Percentiles rank a stretch among this genome's conserved stretches.
These are phyloP conservation scores for Colletotrichum simmondsii DNA, from an alignment of 2,329 filamentous ascomycete species.

Conservation along the genomic window DNA sequence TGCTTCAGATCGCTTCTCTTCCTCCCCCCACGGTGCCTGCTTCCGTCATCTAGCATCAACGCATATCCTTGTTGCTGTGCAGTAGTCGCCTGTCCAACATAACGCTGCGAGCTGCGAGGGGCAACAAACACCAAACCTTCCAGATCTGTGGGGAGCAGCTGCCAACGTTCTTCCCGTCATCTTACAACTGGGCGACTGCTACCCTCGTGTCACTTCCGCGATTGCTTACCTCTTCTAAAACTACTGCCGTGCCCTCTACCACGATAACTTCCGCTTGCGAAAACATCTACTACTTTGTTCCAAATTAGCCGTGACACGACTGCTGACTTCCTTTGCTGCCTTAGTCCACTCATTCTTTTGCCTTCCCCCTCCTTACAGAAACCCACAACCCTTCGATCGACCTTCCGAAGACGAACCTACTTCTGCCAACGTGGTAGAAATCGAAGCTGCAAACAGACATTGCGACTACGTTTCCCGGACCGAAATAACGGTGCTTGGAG, in stretches of 20 bases:
- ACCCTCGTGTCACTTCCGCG: neutral
- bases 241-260: neutral
- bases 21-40: conserved; percentile 13
- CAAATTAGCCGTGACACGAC: conserved; percentile 12
- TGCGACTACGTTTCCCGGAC: neutral
- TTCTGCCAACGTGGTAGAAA: neutral
- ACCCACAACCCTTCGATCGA: conserved; percentile 6
- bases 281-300: neutral
- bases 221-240: conserved; percentile 13
- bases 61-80: conserved; percentile 14
- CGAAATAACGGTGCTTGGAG: neutral
- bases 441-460: neutral
- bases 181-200: conserved; percentile 1
- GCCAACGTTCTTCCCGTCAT: neutral
- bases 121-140: neutral
- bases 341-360: conserved; percentile 11
- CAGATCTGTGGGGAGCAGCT: neutral
- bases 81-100: conserved; percentile 23
- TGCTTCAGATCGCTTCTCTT: conserved; percentile 14
- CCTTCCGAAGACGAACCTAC: neutral
- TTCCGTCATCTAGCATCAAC: conserved; percentile 27
- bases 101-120: neutral
- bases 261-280: conserved; percentile 15
- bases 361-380: neutral
- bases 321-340: conserved; percentile 19